Percentiles rank a stretch among this genome's conserved stretches.
These are phyloP conservation scores for Euphorbia peplus DNA, from an alignment of 345 rosid species.

Conservation along the genomic window DNA sequence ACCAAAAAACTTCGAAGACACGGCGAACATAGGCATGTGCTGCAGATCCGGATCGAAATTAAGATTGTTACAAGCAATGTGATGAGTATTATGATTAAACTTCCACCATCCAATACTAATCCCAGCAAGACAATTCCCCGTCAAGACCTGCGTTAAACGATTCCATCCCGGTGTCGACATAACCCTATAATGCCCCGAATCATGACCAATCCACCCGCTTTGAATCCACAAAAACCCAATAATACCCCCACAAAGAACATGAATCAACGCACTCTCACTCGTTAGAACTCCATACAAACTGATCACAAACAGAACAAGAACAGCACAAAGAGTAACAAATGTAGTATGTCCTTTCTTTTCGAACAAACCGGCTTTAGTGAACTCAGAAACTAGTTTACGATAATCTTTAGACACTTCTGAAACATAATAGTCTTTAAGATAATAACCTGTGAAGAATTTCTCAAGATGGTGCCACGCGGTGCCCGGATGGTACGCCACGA, in stretches of 20 bases:
- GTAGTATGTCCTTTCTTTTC: conserved; percentile 42
- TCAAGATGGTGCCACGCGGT: conserved; percentile 47
- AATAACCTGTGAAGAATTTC: conserved; percentile 45
- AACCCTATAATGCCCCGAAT: conserved; percentile 62
- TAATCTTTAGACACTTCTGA: conserved; percentile 47
- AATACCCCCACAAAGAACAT: conserved; percentile 34
- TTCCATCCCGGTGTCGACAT: conserved; percentile 32
- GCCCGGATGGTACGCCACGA: conserved; percentile 48
- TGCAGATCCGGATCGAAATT: conserved; percentile 62
- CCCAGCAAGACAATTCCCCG: conserved; percentile 72
- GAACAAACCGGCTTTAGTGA: conserved; percentile 45
- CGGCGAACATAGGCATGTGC: conserved; percentile 54
- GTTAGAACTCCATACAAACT: conserved; percentile 40
- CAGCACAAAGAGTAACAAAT: conserved; percentile 18
- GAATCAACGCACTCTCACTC: conserved; percentile 33
- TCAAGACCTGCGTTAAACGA: conserved; percentile 46
- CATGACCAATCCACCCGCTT: conserved; percentile 78
- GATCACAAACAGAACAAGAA: conserved; percentile 26
- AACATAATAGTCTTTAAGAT: conserved; percentile 41
- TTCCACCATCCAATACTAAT: conserved; percentile 62
- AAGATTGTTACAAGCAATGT: conserved; percentile 54
- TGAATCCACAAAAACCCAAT: conserved; percentile 55
- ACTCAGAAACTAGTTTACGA: conserved; percentile 39
- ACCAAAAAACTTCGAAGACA: conserved; percentile 46
- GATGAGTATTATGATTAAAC: conserved; percentile 55